A percentile compares a stretch with the other conserved stretches of the same genome.
phyloP scores from a whole-genome alignment of 2,329 filamentous ascomycete genomes.

The Pseudocercospora eumusae region DNA sequence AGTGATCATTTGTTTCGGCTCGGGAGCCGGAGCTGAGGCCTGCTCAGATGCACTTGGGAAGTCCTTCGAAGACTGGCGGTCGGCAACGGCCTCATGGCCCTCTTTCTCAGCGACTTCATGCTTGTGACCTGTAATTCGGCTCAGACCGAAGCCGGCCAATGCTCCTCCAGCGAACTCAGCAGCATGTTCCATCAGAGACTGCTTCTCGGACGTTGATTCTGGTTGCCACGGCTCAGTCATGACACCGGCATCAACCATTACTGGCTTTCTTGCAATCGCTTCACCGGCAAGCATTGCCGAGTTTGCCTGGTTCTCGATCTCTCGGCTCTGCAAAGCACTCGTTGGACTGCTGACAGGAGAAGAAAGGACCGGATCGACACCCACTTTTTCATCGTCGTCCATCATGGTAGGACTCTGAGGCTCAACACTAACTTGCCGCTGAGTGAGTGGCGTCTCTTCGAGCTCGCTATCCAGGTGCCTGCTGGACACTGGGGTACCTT shows the following conservation, averaged over 20 bases:
- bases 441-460: constrained; percentile 28
- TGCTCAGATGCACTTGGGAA: not conserved
- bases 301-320: constrained; percentile 18
- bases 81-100: constrained; percentile 2
- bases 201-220: constrained; percentile 28
- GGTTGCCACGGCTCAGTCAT: constrained; percentile 64
- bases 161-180: constrained; percentile 38
- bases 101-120: not conserved
- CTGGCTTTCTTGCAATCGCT: constrained; percentile 20
- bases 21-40: not conserved
- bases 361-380: constrained; percentile 8
- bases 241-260: constrained; percentile 61
- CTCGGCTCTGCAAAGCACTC: constrained; percentile 7
- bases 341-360: constrained; percentile 16
- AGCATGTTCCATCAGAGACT: constrained; percentile 28
- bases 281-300: constrained; percentile 22
- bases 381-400: constrained; percentile 17
- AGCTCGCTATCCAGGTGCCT: constrained; percentile 18
- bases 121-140: constrained; percentile 27
- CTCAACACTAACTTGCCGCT: constrained; percentile 44
- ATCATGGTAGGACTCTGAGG: constrained; percentile 27
- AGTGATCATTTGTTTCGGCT: constrained; percentile 13
- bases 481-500: constrained; percentile 39
- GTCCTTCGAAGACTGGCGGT: not conserved
- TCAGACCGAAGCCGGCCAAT: constrained; percentile 41